phyloP scores from a whole-genome alignment of 1,284 basidiomycete species.

The Ceratobasidium sp. region DNA sequence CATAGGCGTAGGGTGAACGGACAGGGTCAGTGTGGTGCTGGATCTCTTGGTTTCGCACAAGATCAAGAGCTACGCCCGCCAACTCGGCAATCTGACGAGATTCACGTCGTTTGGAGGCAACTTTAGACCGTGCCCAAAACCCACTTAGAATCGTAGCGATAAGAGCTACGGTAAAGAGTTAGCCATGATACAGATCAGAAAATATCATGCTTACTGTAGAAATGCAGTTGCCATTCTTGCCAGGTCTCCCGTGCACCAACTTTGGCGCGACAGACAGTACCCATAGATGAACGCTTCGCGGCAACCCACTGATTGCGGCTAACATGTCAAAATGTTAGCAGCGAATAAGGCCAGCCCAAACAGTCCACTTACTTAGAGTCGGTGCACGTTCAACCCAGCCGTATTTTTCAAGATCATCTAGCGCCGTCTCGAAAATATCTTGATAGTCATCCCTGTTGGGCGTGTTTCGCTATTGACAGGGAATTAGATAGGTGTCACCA shows the following conservation, averaged over 20 bases:
- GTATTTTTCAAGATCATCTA: conserved; percentile 81
- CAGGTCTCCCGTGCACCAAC: conserved; percentile 73
- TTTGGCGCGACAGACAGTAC: conserved; percentile 70
- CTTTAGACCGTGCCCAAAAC: conserved; percentile 53
- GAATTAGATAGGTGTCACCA: background rate
- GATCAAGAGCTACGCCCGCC: conserved; percentile 79
- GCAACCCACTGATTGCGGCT: conserved; percentile 81
- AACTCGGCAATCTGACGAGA: conserved; percentile 74
- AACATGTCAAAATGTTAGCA: conserved; percentile 32
- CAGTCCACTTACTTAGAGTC: conserved; percentile 66
- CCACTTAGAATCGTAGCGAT: conserved; percentile 48
- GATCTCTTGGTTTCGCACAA: conserved; percentile 85
- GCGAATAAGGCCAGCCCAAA: conserved; percentile 10
- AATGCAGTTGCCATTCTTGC: conserved; percentile 69
- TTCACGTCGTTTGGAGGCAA: conserved; percentile 65
- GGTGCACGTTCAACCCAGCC: conserved; percentile 76
- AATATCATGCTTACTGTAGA: conserved; percentile 62
- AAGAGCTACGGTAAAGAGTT: conserved; percentile 46
- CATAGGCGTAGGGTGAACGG: conserved; percentile 75
- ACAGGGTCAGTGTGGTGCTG: conserved; percentile 86
- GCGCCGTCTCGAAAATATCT: conserved; percentile 78
- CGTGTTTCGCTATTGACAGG: background rate
- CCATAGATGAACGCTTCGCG: conserved; percentile 73
- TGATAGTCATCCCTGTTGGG: conserved; percentile 58
- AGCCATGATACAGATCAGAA: conserved; percentile 44